These are phyloP conservation scores for Cnidoscolus chayamansa DNA, from an alignment of 441 rosid genomes.

Conservation along the genomic window DNA sequence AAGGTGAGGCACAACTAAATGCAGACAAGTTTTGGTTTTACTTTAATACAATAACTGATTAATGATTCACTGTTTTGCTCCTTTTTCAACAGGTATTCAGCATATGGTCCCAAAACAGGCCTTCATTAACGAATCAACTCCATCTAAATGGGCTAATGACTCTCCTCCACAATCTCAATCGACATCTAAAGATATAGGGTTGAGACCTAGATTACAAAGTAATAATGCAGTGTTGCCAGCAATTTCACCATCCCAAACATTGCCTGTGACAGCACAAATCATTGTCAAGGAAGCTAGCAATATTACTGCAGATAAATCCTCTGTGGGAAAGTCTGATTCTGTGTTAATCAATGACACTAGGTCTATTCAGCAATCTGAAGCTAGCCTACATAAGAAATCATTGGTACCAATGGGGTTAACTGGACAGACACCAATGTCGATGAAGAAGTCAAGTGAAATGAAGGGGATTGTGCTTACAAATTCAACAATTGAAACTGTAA, in stretches of 20 bases:
- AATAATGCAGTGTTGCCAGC: conserved; percentile 32
- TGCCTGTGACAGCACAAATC: conserved; percentile 29
- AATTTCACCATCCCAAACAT: conserved; percentile 34
- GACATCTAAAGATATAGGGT: conserved; percentile 30
- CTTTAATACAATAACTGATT: conserved; percentile 18
- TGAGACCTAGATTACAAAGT: conserved; percentile 37
- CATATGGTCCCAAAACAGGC: conserved; percentile 35
- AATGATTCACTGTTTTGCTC: background rate
- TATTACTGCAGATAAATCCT: conserved; percentile 35
- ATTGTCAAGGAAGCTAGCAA: conserved; percentile 26
- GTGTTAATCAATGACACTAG: conserved; percentile 31
- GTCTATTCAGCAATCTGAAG: conserved; percentile 37
- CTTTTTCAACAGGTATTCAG: conserved; percentile 40
- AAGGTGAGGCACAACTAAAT: conserved; percentile 44
- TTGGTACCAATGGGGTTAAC: conserved; percentile 28
- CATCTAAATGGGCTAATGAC: conserved; percentile 37
- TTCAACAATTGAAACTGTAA: conserved; percentile 32
- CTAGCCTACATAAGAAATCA: conserved; percentile 29
- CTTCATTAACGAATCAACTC: conserved; percentile 38
- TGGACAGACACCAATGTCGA: conserved; percentile 28
- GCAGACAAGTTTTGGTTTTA: background rate
- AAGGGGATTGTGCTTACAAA: conserved; percentile 32
- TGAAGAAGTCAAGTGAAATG: conserved; percentile 37
- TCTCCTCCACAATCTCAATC: conserved; percentile 29
- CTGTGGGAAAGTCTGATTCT: conserved; percentile 35